phyloP scores from a whole-genome alignment of 1,284 basidiomycete species.

The Cutaneotrichosporon cutaneum region DNA sequence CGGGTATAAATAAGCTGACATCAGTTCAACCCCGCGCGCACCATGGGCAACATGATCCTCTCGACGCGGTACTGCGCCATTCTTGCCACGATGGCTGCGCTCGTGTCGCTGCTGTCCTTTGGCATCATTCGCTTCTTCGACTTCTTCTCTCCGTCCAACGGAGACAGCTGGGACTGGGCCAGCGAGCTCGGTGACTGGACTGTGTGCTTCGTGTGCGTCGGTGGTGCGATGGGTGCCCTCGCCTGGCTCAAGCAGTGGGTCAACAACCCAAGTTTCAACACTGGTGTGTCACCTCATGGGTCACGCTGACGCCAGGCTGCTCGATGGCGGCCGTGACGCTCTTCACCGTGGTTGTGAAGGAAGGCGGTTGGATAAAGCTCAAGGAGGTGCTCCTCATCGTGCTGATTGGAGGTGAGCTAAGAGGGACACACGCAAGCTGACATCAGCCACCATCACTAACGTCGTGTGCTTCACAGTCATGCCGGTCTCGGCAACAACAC shows the following conservation, averaged over 20 bases:
- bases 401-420: conserved; percentile 60
- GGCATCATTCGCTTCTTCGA: conserved; percentile 76
- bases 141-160: conserved; percentile 44
- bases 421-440: not conserved
- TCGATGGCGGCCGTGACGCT: conserved; percentile 87
- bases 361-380: conserved; percentile 75
- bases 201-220: conserved; percentile 75
- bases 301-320: conserved; percentile 61
- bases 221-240: conserved; percentile 72
- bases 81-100: conserved; percentile 68
- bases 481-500: conserved; percentile 77
- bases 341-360: conserved; percentile 83
- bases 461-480: conserved; percentile 78
- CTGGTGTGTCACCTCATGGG: conserved; percentile 57
- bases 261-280: conserved; percentile 83
- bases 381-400: conserved; percentile 75
- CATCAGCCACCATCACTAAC: conserved; percentile 66
- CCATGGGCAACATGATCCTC: conserved; percentile 81
- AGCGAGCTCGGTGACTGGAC: conserved; percentile 50
- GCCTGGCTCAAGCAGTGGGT: conserved; percentile 80
- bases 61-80: conserved; percentile 48
- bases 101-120: conserved; percentile 82
- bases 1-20: conserved; percentile 55
- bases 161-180: conserved; percentile 43
- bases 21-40: conserved; percentile 62